phyloP scores from a whole-genome alignment of 1,284 basidiomycete genomes.

The Sporisorium sorghi region DNA sequence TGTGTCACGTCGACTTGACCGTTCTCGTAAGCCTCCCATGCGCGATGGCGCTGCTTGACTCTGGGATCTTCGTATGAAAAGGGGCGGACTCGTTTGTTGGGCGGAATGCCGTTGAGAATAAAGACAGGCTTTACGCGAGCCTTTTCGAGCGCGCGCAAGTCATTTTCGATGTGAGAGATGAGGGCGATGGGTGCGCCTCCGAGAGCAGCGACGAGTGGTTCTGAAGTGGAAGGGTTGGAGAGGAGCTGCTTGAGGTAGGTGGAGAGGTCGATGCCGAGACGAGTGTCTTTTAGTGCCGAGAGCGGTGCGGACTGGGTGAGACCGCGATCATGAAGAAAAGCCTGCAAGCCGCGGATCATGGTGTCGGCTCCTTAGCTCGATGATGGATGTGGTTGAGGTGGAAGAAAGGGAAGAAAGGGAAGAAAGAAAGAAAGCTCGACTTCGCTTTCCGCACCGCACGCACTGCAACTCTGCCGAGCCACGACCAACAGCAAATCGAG shows the following conservation, averaged over 20 bases:
- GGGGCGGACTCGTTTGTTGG: constrained; percentile 56
- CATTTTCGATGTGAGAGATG: constrained; percentile 81
- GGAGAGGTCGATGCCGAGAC: constrained; percentile 95
- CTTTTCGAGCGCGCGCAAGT: constrained; percentile 89
- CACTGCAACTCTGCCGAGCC: background rate
- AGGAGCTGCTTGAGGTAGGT: constrained; percentile 87
- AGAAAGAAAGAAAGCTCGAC: background rate
- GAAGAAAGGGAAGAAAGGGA: constrained; percentile 3
- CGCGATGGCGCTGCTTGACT: constrained; percentile 55
- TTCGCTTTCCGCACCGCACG: background rate
- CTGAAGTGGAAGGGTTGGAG: constrained; percentile 79
- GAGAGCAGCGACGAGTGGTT: constrained; percentile 91
- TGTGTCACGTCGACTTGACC: constrained; percentile 81
- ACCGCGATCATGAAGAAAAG: constrained; percentile 80
- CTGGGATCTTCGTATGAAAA: constrained; percentile 64
- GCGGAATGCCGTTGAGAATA: constrained; percentile 82
- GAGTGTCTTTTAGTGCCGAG: constrained; percentile 85
- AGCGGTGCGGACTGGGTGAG: constrained; percentile 85
- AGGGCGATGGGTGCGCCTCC: constrained; percentile 84
- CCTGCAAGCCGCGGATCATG: constrained; percentile 53
- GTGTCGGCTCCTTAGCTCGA: background rate
- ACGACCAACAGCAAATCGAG: too few relatives aligned
- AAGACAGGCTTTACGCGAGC: constrained; percentile 95
- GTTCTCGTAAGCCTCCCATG: constrained; percentile 67
- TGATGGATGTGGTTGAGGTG: background rate